Percentiles rank a stretch among this genome's conserved stretches.
Conservation (phyloP, 2,329 filamentous ascomycete genomes). For the Colletotrichum sp. region DNA sequence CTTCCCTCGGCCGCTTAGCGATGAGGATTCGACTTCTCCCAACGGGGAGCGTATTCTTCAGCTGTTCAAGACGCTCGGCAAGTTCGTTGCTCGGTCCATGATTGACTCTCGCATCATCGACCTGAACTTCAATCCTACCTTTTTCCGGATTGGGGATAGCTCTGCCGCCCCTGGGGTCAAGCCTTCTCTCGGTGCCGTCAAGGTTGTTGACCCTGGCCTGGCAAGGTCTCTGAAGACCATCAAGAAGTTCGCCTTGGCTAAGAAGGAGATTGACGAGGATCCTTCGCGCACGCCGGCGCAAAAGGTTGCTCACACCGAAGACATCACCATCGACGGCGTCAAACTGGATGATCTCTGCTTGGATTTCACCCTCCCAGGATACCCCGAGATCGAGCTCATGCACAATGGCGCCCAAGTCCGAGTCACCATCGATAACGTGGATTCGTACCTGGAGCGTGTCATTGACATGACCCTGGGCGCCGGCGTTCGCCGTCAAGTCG, state of each 20-base stretch:
- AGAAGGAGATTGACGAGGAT: conserved; percentile 81
- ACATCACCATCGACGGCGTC: conserved; percentile 76
- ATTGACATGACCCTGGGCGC: conserved; percentile 90
- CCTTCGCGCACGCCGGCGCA: conserved; percentile 66
- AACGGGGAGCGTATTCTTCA: conserved; percentile 88
- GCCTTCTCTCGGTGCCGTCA: conserved; percentile 87
- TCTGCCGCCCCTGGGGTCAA: conserved; percentile 64
- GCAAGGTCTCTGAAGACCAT: conserved; percentile 85
- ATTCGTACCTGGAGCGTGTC: conserved; percentile 83
- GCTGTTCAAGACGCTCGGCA: conserved; percentile 91
- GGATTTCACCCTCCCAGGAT: conserved; percentile 94
- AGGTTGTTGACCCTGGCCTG: conserved; percentile 84
- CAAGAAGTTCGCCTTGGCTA: conserved; percentile 83
- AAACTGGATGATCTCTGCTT: conserved; percentile 85
- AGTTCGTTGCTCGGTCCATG: conserved; percentile 98
- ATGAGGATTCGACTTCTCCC: conserved; percentile 73
- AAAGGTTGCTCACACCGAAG: conserved; percentile 72
- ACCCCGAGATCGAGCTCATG: conserved; percentile 83
- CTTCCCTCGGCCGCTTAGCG: conserved; percentile 89
- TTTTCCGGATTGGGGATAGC: conserved; percentile 90
- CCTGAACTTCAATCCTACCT: conserved; percentile 94
- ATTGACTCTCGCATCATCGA: conserved; percentile 98
- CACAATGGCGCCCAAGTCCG: conserved; percentile 73
- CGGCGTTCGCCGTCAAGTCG: conserved; percentile 86
- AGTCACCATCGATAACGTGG: conserved; percentile 92